phyloP scores from a whole-genome alignment of 139 green algal species.

The Chlamydomonas sp. region DNA sequence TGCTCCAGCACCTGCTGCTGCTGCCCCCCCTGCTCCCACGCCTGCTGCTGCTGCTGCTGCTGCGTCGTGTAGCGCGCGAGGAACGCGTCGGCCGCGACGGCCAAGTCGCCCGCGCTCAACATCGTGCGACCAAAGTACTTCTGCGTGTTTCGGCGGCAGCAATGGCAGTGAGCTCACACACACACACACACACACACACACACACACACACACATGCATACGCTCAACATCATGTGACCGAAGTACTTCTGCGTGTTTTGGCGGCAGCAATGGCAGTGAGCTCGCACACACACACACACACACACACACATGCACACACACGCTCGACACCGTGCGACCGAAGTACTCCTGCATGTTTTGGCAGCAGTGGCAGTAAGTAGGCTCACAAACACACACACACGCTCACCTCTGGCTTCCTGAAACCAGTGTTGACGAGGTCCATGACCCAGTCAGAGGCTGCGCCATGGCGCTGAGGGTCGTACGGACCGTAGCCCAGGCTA shows the following conservation, averaged over 20 bases:
- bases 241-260: not conserved
- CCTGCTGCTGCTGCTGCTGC: too few relatives aligned
- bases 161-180: not conserved
- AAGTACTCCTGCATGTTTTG: not conserved
- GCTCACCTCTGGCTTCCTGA: conserved; percentile 29
- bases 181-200: not conserved
- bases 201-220: too few relatives aligned
- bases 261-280: not conserved
- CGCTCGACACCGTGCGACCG: not conserved
- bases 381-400: not conserved
- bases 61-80: not conserved
- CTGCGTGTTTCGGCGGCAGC: not conserved
- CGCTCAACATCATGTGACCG: not conserved
- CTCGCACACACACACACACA: not conserved
- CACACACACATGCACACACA: conserved; percentile 1
- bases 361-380: not conserved
- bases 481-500: conserved; percentile 1
- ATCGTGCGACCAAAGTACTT: conserved; percentile 2
- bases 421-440: conserved; percentile 60
- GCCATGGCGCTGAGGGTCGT: conserved; percentile 12
- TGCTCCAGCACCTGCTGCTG: too few relatives aligned
- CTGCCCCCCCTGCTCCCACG: too few relatives aligned
- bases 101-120: not conserved
- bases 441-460: conserved; percentile 53
- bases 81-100: not conserved